Evolutionary conservation across 495 filamentous ascomycete species (phyloP).

Genomic region (Trichoderma orchidacearum): DNA sequence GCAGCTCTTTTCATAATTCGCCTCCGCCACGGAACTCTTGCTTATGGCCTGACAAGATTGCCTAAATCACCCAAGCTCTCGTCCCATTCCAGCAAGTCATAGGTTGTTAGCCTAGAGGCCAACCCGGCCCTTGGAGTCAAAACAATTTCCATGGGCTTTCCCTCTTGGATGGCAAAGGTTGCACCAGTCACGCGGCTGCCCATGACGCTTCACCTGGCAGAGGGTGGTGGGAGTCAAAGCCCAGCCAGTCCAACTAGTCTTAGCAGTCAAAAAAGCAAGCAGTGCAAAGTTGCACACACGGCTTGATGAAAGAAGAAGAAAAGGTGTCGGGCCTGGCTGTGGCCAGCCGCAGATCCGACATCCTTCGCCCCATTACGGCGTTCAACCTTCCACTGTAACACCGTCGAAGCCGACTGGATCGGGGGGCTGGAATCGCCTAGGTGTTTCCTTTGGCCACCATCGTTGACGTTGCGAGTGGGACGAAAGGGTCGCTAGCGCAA

Average conservation of each 20-base stretch:
- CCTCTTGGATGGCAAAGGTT: neutral
- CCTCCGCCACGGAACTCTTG: neutral
- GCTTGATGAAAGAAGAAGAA: neutral
- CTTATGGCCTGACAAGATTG: neutral
- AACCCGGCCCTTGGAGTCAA: neutral
- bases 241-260: neutral
- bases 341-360: neutral
- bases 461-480: neutral
- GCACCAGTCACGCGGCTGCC: neutral
- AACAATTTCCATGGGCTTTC: neutral
- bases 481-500: conserved; percentile 7
- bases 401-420: neutral
- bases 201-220: neutral
- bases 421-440: neutral
- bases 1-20: neutral
- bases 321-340: neutral
- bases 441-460: neutral
- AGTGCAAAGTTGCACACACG: neutral
- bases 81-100: neutral
- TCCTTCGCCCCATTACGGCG: neutral
- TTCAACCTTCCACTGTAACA: neutral
- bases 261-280: too few relatives aligned
- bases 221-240: neutral
- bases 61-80: neutral
- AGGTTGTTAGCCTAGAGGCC: neutral